Conservation (phyloP, 2,329 filamentous ascomycete species). For the Xylaria arbuscula region DNA sequence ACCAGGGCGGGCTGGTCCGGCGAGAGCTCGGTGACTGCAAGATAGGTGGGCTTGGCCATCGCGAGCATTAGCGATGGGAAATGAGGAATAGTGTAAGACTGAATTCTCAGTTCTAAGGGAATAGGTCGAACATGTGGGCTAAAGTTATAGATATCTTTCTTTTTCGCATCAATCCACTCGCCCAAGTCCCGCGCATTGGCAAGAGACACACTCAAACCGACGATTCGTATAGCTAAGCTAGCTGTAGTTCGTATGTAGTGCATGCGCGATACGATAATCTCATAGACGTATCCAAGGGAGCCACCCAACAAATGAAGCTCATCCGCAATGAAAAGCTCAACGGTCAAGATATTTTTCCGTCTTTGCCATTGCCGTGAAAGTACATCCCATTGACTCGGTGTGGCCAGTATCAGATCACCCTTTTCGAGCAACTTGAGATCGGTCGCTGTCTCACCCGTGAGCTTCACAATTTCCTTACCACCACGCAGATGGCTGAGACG, state of each 20-base stretch:
- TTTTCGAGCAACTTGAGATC: constrained; percentile 89
- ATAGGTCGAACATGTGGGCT: constrained; percentile 90
- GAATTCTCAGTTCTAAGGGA: constrained; percentile 91
- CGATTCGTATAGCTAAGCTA: constrained; percentile 83
- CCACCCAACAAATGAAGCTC: constrained; percentile 94
- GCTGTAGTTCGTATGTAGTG: constrained; percentile 93
- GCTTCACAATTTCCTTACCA: constrained; percentile 90
- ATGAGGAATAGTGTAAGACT: constrained; percentile 94
- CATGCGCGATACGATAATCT: constrained; percentile 97
- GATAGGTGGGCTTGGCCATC: constrained; percentile 95
- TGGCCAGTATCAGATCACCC: constrained; percentile 90
- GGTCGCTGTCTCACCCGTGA: constrained; percentile 90
- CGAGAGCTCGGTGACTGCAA: constrained; percentile 88
- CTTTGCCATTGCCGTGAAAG: constrained; percentile 96
- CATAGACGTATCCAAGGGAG: constrained; percentile 87
- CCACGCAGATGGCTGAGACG: constrained; percentile 78
- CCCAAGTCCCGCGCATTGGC: constrained; percentile 94
- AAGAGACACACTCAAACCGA: constrained; percentile 90
- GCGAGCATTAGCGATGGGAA: constrained; percentile 98
- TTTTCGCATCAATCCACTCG: constrained; percentile 97
- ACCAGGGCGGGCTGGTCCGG: constrained; percentile 89
- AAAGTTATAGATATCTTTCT: constrained; percentile 99
- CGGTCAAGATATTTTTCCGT: constrained; percentile 91
- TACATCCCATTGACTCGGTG: constrained; percentile 94
- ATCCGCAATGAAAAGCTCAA: constrained; percentile 93